Evolutionary conservation across 345 rosid genomes (phyloP).

Genomic region (Excoecaria agallocha): DNA sequence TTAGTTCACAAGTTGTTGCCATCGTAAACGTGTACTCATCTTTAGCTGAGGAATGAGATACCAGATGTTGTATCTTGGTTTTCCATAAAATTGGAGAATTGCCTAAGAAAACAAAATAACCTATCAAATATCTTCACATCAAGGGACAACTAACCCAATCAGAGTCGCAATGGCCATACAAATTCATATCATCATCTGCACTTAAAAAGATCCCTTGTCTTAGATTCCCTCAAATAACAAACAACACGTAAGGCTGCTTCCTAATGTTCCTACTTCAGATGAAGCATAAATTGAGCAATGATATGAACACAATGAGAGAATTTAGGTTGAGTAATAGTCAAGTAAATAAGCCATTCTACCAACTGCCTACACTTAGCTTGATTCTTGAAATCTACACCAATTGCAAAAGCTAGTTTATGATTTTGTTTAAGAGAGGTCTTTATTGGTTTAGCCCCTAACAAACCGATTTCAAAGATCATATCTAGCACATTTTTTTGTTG

Average conservation of each 20-base stretch:
- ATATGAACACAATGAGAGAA: background rate
- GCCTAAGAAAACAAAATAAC: background rate
- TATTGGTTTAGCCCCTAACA: too few species aligned
- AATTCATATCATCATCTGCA: too few species aligned
- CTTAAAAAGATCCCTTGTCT: background rate
- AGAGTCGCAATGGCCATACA: background rate
- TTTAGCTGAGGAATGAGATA: background rate
- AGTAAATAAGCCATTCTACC: background rate
- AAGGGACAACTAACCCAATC: background rate
- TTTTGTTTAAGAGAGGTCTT: too few species aligned
- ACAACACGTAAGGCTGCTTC: background rate
- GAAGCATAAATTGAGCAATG: background rate
- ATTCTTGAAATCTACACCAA: too few species aligned
- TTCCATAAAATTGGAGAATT: background rate
- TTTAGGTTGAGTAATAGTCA: background rate
- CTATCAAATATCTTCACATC: background rate
- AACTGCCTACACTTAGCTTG: background rate
- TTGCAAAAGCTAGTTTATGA: too few species aligned
- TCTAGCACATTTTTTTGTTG: too few species aligned
- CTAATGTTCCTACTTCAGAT: background rate
- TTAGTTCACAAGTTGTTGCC: background rate
- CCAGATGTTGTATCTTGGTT: background rate
- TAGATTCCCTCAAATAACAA: background rate
- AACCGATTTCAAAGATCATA: too few species aligned
- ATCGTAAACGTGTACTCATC: background rate